Base-by-base conservation (phyloP, 257 asterid genomes). In the Gentiana straminea region DNA sequence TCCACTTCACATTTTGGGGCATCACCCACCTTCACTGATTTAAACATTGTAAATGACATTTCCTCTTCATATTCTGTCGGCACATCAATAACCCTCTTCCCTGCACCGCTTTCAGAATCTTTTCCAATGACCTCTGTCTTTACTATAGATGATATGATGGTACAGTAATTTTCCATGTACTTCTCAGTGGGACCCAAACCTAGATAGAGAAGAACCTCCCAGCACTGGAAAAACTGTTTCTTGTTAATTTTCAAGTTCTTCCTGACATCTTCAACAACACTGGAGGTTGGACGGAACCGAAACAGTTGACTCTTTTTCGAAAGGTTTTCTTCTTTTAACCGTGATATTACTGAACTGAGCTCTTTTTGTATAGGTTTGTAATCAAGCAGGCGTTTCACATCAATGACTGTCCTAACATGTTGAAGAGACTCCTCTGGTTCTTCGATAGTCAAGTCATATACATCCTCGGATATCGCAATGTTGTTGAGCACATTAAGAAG, bases 391-490 rank as follows among this genome's bases (percentile, higher is more conserved):
- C 95, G 91, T 60, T 82, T 72, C 58, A 88, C 79, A 50, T 88
- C 97, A 38, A 88, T 78, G 73, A 80, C 78, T 12, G 89, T 78
- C 58, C 99, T 68, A 54, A 83, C 86, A n/a, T 82, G 91, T 64
- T 88, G 97, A 63, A 88, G 86, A 73, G 91, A 71, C 35, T 88
- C 95, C 61, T 77, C 94, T 0, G 97, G 99, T 73, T 92, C 97
- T 79, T 92, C 99, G 38, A 85, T 34, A 24, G 94, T 85, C 67
- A 88, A 70, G 75, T 92, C 99, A 73, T 80, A 86, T 55, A 79
- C 90, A 71, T 86, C 68, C 41, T 83, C 91, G 2, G 77, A 64
- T 35, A 74, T 39, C 41, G 99, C 95, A 34, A 92, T 67, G 44
- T 54, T 66, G 79, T 85, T 80, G 56, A 92, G 84, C 66, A 71